A percentile compares a stretch with the other conserved stretches of the same genome.
These are phyloP conservation scores for Solanum virginianum DNA, from an alignment of 257 asterid species.

Conservation along the genomic window DNA sequence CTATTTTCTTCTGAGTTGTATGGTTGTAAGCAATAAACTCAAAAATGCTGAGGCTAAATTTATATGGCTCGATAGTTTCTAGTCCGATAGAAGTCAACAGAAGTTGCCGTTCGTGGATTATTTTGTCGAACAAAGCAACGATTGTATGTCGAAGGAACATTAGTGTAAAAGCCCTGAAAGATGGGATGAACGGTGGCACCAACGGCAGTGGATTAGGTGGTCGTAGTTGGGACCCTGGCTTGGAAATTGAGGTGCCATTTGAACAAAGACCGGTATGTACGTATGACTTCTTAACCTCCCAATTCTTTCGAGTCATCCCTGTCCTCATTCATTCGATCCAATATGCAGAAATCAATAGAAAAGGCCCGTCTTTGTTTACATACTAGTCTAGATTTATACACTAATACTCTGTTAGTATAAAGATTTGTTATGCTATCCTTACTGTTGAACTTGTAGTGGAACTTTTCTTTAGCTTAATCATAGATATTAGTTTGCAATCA, in stretches of 20 bases:
- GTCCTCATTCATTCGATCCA: neutral
- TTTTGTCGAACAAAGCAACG: slow-evolving; percentile 10
- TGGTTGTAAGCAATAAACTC: neutral
- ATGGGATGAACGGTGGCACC: slow-evolving; percentile 43
- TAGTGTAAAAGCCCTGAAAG: slow-evolving; percentile 50
- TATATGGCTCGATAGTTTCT: slow-evolving; percentile 25
- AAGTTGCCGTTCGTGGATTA: slow-evolving; percentile 21
- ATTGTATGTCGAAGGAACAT: slow-evolving; percentile 11
- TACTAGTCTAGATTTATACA: neutral
- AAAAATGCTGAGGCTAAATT: slow-evolving; percentile 36
- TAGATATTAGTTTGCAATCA: neutral
- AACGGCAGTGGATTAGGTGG: slow-evolving; percentile 38
- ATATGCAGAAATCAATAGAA: neutral
- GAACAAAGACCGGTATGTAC: slow-evolving; percentile 84
- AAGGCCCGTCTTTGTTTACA: neutral
- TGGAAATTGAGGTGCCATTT: slow-evolving; percentile 76
- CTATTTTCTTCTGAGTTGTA: slow-evolving; percentile 4
- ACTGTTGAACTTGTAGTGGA: neutral
- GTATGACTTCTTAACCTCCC: slow-evolving; percentile 8
- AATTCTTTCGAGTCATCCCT: neutral
- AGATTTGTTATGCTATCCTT: neutral
- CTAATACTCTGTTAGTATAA: neutral
- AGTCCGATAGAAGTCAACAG: slow-evolving; percentile 10
- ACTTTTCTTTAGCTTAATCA: neutral
- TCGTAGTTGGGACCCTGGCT: slow-evolving; percentile 73